These are phyloP conservation scores for Physcomitrium patens DNA, from an alignment of 225 moss, liverwort and hornwort genomes.

Conservation along the genomic window DNA sequence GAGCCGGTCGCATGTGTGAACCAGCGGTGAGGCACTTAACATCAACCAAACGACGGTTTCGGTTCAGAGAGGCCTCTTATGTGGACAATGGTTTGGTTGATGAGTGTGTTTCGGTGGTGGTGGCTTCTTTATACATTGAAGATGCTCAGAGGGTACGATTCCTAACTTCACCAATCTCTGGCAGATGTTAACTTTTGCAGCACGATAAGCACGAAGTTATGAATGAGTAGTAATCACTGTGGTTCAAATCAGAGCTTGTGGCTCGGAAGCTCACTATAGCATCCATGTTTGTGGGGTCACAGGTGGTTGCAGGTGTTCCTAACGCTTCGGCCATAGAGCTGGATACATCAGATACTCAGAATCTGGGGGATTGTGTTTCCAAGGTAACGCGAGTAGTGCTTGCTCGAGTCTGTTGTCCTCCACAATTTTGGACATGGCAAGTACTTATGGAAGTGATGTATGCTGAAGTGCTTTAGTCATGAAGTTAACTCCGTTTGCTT, in stretches of 20 bases:
- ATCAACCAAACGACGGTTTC: conserved; percentile 45
- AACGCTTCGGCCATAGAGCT: conserved; percentile 72
- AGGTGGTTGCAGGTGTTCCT: conserved; percentile 76
- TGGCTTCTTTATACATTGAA: conserved; percentile 82
- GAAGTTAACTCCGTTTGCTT: conserved; percentile 1
- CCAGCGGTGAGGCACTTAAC: conserved; percentile 80
- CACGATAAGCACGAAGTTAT: background rate
- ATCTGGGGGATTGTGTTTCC: conserved; percentile 65
- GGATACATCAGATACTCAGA: conserved; percentile 58
- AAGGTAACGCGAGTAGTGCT: conserved; percentile 55
- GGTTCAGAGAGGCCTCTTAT: conserved; percentile 32
- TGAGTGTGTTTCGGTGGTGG: conserved; percentile 58
- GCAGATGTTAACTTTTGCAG: background rate
- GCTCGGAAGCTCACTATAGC: background rate
- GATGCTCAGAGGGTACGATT: conserved; percentile 75
- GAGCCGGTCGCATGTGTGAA: conserved; percentile 94
- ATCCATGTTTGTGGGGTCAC: conserved; percentile 16
- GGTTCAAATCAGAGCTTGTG: background rate
- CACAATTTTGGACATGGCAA: background rate
- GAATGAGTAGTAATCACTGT: background rate
- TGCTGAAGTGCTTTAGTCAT: background rate
- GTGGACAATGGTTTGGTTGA: conserved; percentile 19
- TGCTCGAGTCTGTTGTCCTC: background rate
- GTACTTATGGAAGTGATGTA: background rate
- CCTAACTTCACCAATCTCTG: background rate